phyloP scores from a whole-genome alignment of 768 basidiomycete species.

The Amanita molliuscula region DNA sequence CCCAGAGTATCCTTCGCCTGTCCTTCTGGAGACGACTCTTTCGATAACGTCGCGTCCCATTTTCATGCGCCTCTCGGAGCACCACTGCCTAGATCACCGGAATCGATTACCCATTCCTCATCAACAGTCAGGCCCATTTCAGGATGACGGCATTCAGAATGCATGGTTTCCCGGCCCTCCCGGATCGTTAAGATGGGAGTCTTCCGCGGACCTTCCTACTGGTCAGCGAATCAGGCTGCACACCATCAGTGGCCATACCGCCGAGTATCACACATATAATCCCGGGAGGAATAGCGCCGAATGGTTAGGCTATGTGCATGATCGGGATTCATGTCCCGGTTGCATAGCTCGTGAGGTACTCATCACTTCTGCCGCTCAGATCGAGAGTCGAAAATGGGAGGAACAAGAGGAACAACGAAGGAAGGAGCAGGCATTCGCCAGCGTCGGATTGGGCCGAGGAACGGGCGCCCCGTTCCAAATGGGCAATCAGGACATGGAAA shows the following conservation, averaged over 20 bases:
- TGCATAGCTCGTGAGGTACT: background rate
- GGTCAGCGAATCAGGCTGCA: background rate
- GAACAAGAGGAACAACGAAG: slow-evolving; percentile 6
- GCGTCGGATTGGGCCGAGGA: slow-evolving; percentile 6
- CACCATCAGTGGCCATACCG: background rate
- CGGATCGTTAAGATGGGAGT: slow-evolving; percentile 10
- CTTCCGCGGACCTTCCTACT: background rate
- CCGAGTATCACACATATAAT: background rate
- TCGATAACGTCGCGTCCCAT: slow-evolving; percentile 36
- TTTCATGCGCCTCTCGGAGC: slow-evolving; percentile 51
- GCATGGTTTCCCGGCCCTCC: slow-evolving; percentile 28
- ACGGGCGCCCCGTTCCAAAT: slow-evolving; percentile 4
- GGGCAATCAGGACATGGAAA: slow-evolving; percentile 19
- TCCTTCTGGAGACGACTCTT: slow-evolving; percentile 24
- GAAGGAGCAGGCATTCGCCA: slow-evolving; percentile 3
- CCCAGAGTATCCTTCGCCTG: slow-evolving; percentile 12
- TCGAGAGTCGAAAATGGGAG: background rate
- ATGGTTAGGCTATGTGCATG: slow-evolving; percentile 7
- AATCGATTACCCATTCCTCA: slow-evolving; percentile 16
- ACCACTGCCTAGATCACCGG: slow-evolving; percentile 16
- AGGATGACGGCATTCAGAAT: slow-evolving; percentile 22
- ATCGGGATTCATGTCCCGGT: background rate
- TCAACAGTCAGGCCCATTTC: background rate
- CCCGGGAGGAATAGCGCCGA: background rate
- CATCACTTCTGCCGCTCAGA: background rate